A percentile compares a stretch with the other conserved stretches of the same genome.
Evolutionary conservation across 1,284 basidiomycete genomes (phyloP).

Genomic region (Inonotus obliquus): DNA sequence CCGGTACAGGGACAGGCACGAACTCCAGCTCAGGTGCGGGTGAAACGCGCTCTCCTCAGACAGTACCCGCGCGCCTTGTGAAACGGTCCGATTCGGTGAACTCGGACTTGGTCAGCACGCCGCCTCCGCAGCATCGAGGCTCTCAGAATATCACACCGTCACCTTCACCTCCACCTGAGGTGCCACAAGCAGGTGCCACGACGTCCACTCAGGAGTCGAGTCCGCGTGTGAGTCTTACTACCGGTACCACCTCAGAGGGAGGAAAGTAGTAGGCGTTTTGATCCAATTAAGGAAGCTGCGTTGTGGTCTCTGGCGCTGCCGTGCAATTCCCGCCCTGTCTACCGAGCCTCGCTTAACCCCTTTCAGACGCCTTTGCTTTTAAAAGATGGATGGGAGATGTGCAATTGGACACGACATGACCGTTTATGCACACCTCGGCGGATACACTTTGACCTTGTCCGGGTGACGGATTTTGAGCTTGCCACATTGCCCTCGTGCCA

Average conservation of each 20-base stretch:
- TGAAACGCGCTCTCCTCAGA: slow-evolving; percentile 1
- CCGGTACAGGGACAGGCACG: not conserved
- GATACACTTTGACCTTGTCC: not conserved
- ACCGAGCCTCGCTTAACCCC: not conserved
- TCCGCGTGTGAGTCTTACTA: not conserved
- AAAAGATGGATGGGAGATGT: too few species aligned
- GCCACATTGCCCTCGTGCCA: too few species aligned
- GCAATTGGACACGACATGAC: too few species aligned
- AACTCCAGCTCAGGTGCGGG: not conserved
- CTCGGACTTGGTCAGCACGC: slow-evolving; percentile 5
- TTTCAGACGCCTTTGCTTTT: not conserved
- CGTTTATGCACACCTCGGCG: not conserved
- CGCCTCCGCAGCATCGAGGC: not conserved
- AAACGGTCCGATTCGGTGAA: slow-evolving; percentile 4
- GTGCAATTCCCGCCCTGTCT: not conserved
- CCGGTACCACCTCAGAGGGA: not conserved
- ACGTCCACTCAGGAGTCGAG: not conserved
- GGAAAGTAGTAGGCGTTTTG: not conserved
- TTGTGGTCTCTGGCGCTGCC: not conserved
- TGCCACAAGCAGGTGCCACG: not conserved
- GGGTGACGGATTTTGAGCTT: not conserved
- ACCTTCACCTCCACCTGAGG: slow-evolving; percentile 2
- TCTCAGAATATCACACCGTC: slow-evolving; percentile 6
- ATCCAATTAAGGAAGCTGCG: not conserved
- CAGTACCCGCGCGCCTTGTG: not conserved